Evolutionary conservation across 306 rosid species (phyloP).

Genomic region (Quercus dentata): DNA sequence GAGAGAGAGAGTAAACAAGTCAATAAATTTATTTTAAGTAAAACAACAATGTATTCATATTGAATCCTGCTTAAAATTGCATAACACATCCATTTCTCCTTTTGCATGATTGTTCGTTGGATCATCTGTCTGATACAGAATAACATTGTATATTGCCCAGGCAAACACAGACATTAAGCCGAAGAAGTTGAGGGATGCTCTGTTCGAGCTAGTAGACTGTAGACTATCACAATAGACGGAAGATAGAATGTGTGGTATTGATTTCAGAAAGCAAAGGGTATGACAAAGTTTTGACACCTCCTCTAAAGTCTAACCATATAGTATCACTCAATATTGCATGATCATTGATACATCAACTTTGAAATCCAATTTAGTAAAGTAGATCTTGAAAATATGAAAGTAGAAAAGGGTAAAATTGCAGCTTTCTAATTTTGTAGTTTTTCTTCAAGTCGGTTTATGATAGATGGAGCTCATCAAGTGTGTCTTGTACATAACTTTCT

Average conservation of each 20-base stretch:
- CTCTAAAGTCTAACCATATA: background rate
- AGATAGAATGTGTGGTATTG: background rate
- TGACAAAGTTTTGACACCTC: background rate
- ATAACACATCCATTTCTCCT: background rate
- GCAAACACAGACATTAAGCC: slow-evolving; percentile 49
- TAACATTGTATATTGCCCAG: slow-evolving; percentile 31
- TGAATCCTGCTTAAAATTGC: too few relatives aligned
- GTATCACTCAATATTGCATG: background rate
- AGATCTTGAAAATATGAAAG: background rate
- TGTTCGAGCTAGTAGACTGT: slow-evolving; percentile 33
- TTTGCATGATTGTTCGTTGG: slow-evolving; percentile 10
- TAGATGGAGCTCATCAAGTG: background rate
- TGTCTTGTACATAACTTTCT: background rate
- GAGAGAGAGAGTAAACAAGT: too few relatives aligned
- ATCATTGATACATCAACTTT: background rate
- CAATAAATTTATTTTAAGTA: too few relatives aligned
- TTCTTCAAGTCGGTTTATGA: background rate
- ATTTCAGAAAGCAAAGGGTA: background rate
- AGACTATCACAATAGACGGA: background rate
- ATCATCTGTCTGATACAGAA: background rate
- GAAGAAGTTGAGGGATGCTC: slow-evolving; percentile 37
- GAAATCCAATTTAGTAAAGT: background rate
- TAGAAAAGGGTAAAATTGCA: background rate
- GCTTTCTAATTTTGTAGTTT: background rate
- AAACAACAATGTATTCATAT: too few relatives aligned